Evolutionary conservation across 2,329 filamentous ascomycete species (phyloP), one percentile per base, ranked within the genome.

Genomic region (Ophiostoma australiae): DNA sequence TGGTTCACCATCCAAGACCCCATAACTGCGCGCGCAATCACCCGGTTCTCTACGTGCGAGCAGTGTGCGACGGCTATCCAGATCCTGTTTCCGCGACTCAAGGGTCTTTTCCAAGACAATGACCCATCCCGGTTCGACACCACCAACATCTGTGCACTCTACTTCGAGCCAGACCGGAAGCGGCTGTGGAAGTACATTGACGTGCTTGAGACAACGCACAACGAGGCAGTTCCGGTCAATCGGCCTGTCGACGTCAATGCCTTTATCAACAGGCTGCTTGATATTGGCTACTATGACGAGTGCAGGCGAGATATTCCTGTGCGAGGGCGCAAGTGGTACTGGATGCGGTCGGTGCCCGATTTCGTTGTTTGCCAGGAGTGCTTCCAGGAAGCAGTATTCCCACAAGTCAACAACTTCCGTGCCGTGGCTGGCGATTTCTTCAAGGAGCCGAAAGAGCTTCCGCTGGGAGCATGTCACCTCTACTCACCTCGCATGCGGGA

Each of bases 291-390:
- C 4, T 79, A 87, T 37, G 83, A 85, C 3, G 87, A 92, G 77
- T 96, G 92, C 77, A 82, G 82, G 27, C 84, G 87, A 44, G 88
- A 91, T 77, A 85, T 83, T n/a, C 83, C 87, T 4, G 80, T 90
- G 2, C 79, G 82, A n/a, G 85, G 87, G 70, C 85, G 84, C 15
- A 82, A 84, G 55, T 97, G 94, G 94, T 89, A 96, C 78, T 89
- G 86, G 70, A 92, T 96, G 78, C 87, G 91, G 0, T 83, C 86
- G 17, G 81, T 96, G 0, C 91, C 91, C 0, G 87, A 93, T 67
- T 88, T 97, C 76, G 93, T 91, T 0, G 90, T 97, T 4, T 98
- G 94, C 79, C 88, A 91, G 74, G 92, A 94, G 79, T 98, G 94
- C 79, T 97, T 91, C 78, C 87, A 92, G 20, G 89, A 92, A 31